Conservation (phyloP, 768 basidiomycete genomes). For the Russula vinacea region DNA sequence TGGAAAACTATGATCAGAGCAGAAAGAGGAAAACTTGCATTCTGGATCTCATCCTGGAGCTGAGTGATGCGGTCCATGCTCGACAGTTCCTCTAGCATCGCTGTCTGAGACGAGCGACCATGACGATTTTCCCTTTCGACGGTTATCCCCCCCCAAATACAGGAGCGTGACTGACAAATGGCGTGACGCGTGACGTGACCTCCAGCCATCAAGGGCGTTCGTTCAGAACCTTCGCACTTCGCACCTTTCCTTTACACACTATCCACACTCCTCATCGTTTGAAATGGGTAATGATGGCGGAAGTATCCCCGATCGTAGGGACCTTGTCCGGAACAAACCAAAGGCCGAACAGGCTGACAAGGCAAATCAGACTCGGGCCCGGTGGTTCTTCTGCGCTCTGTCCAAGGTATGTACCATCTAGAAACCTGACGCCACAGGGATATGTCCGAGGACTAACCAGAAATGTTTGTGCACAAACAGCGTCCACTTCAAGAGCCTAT, state of each 20-base stretch:
- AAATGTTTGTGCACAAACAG: conserved; percentile 40
- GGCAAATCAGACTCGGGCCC: conserved; percentile 81
- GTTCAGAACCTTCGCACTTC: no score
- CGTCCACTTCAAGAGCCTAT: conserved; percentile 83
- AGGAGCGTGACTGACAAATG: conserved; percentile 13
- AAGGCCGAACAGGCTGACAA: conserved; percentile 90
- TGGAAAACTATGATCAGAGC: no score
- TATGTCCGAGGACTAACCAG: not conserved
- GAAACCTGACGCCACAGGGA: not conserved
- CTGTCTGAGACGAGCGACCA: conserved; percentile 45
- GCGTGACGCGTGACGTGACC: conserved; percentile 10
- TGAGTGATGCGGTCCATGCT: conserved; percentile 97
- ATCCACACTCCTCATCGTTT: not conserved
- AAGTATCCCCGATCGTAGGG: conserved; percentile 80
- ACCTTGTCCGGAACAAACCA: conserved; percentile 67
- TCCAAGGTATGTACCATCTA: conserved; percentile 66
- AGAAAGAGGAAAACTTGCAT: conserved; percentile 47
- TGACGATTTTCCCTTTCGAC: not conserved
- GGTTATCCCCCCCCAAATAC: not conserved
- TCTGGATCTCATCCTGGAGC: conserved; percentile 91
- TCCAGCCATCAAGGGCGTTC: not conserved
- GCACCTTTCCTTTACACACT: not conserved
- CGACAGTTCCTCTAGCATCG: conserved; percentile 88
- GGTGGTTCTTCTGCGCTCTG: conserved; percentile 91
- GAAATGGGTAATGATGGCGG: conserved; percentile 86